Evolutionary conservation across 352 stramenopile species (phyloP).

Genomic region (Salisapilia sapeloensis): DNA sequence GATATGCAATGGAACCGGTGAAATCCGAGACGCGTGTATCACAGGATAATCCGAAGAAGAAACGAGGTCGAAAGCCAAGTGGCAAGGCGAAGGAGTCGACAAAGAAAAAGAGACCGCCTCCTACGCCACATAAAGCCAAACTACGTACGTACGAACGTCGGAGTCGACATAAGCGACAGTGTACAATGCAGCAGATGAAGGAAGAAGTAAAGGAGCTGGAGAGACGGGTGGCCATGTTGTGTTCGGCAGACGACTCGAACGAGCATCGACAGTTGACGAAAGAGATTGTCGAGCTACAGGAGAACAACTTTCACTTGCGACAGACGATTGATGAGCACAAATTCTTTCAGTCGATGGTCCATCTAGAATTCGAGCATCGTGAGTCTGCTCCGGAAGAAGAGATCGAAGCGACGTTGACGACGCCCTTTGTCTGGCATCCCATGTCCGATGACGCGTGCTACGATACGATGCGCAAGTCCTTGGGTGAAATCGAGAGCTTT

Average conservation of each 20-base stretch:
- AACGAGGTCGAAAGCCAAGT: slow-evolving; percentile 18
- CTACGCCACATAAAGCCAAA: slow-evolving; percentile 17
- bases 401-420: slow-evolving; percentile 7
- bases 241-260: slow-evolving; percentile 6
- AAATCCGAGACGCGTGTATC: too few relatives aligned
- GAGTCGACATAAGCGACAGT: slow-evolving; percentile 29
- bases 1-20: too few relatives aligned
- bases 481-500: slow-evolving; percentile 27
- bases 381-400: slow-evolving; percentile 14
- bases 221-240: slow-evolving; percentile 12
- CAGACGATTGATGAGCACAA: slow-evolving; percentile 25
- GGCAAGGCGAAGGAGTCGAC: slow-evolving; percentile 11
- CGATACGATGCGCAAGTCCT: slow-evolving; percentile 27
- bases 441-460: slow-evolving; percentile 19
- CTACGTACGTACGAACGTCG: slow-evolving; percentile 33
- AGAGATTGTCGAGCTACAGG: slow-evolving; percentile 19
- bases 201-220: slow-evolving; percentile 18
- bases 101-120: slow-evolving; percentile 20
- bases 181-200: slow-evolving; percentile 37
- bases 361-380: slow-evolving; percentile 35
- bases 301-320: slow-evolving; percentile 31
- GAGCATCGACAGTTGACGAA: slow-evolving; percentile 14
- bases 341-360: slow-evolving; percentile 44
- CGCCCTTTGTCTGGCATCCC: slow-evolving; percentile 14
- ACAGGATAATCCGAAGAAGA: slow-evolving; percentile 11